Base-by-base conservation (phyloP, 176 grass and related monocot species). In the Eragrostis nindensis region DNA sequence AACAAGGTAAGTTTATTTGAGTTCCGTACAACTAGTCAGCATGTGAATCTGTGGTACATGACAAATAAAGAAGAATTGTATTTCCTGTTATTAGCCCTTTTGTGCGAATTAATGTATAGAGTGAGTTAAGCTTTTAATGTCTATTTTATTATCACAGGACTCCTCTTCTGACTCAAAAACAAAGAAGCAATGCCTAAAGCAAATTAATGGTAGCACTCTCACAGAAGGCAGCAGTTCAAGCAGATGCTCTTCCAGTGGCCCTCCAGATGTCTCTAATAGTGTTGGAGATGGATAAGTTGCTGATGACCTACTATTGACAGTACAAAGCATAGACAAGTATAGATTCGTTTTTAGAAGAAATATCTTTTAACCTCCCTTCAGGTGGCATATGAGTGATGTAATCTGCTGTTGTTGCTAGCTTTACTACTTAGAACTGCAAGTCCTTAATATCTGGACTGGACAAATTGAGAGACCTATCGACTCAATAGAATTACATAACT, bases 181-280 rank as follows among this genome's bases (percentile, higher is more conserved):
- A 82, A 85, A 88, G 82, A 82, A 86, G 82, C 84, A 77, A 42
- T 81, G 66, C 63, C 63, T 79, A 61, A 54, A 68, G 16, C 42
- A 85, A 38, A 77, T 56, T 80, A 79, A 85, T 60, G 81, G 76
- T 66, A 87, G 81, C 63, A 54, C 56, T 67, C 32, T 62, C 75
- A 52, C 82, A 78, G 86, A 80, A 78, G 70, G 63, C 63, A 89
- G 77, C 62, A 92, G 84, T 86, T 94, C 85, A 78, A 92, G 89
- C 68, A 74, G 85, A 80, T 90, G 82, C 69, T 90, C 89, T 78
- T 89, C 89, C 48, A 86, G 44, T 79, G 78, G 80, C 44, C 76
- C 79, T 21, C 85, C 66, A 77, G 79, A 86, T 62, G 84, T 83
- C 66, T 94, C 89, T 87, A 90, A 76, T 80, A 82, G 78, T 68